Evolutionary conservation across 2,329 filamentous ascomycete genomes (phyloP), one percentile per base, ranked within the genome.

Genomic region (Stachybotrys chlorohalonatus): DNA sequence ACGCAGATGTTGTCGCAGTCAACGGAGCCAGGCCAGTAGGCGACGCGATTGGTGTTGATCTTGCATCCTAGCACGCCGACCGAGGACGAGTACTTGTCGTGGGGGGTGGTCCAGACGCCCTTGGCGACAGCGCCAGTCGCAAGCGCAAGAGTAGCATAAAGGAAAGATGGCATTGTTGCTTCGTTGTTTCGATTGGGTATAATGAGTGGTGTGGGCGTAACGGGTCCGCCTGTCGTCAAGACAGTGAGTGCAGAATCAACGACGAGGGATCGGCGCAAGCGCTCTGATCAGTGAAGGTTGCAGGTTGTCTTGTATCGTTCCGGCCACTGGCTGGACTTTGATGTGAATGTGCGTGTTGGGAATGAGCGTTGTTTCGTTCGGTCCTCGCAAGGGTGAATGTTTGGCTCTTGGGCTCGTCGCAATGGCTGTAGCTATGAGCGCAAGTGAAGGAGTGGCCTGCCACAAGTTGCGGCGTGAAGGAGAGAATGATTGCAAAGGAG

Each of bases 31-130:
- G 79, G 79, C 75, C 76, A 81, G 70, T 81, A 81, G 47, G 78
- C 78, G 51, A 81, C 72, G 50, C 78, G 76, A 68, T 81, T 74
- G 52, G 74, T 79, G 67, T 81, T 65, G 63, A 81, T 72, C 63
- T 79, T 76, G 73, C 78, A 81, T 51, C 78, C 78, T n/a, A 80
- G 70, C 3, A 81, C 78, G 46, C 78, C 78, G 54, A 80, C 66
- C 1, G 77, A 80, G 3, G 75, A 79, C 1, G 74, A 77, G 67
- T 73, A 81, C 58, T 67, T 69, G 57, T 75, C 75, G 64, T 81
- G 78, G 11, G 78, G 78, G 7, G 78, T 81, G 9, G 51, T 55
- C 54, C 55, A 58, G 17, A 58, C 54, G 5, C 13, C 49, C 49
- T 51, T 39, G 49, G 49, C 49, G 13, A 17, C 31, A 11, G 49